These are phyloP conservation scores for Pseudognaphalium luteoalbum DNA, from an alignment of 129 eudicot species.

Conservation along the genomic window DNA sequence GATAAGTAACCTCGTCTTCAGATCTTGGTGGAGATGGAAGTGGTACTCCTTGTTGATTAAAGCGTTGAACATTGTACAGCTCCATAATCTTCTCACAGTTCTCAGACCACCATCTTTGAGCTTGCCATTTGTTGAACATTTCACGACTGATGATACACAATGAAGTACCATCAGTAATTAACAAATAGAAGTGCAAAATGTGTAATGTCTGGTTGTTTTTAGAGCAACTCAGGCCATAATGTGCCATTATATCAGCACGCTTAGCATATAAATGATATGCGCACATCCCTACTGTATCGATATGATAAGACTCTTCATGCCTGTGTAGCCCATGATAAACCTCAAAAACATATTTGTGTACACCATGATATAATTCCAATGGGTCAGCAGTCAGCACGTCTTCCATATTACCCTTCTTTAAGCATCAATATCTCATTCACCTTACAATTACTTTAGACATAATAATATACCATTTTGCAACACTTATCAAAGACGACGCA, in stretches of 20 bases:
- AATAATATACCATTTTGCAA: too few species aligned
- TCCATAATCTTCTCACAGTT: slow-evolving; percentile 90
- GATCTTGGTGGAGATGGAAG: slow-evolving; percentile 59
- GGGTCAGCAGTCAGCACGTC: neutral
- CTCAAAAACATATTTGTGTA: too few species aligned
- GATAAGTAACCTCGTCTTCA: slow-evolving; percentile 64
- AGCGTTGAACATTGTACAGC: slow-evolving; percentile 83
- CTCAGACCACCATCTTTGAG: slow-evolving; percentile 97
- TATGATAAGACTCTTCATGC: too few species aligned
- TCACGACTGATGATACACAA: slow-evolving; percentile 66
- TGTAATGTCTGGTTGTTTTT: neutral
- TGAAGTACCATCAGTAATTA: slow-evolving; percentile 7
- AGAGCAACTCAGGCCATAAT: neutral
- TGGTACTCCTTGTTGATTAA: slow-evolving; percentile 61
- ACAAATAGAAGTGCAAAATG: neutral
- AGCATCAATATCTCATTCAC: neutral
- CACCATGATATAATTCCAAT: too few species aligned
- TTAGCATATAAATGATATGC: neutral
- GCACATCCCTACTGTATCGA: neutral
- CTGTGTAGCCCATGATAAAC: too few species aligned
- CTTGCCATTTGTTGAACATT: slow-evolving; percentile 92
- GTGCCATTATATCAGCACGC: neutral
- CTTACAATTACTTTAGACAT: neutral
- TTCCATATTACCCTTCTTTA: neutral
- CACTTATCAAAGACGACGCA: too few species aligned